A percentile compares a stretch with the other conserved stretches of the same genome.
Conservation (phyloP, 23 red algal species). For the Gracilaria domingensis region DNA sequence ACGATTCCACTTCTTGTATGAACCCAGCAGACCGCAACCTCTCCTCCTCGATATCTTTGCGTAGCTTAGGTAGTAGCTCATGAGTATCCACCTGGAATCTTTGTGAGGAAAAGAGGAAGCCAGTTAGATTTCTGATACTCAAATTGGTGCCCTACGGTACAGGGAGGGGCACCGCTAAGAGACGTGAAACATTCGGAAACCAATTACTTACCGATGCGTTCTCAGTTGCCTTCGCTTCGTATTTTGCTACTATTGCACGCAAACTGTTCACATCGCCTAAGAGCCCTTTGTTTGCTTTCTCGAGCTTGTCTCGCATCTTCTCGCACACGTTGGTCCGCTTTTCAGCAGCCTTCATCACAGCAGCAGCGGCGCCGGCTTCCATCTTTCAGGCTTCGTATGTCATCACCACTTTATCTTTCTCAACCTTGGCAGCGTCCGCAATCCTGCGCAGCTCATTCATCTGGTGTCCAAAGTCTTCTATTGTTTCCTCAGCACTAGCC, state of each 20-base stretch:
- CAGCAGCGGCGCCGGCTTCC: conserved; percentile 57
- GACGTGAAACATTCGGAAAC: background rate
- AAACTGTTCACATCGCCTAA: conserved; percentile 28
- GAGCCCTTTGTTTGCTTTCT: conserved; percentile 44
- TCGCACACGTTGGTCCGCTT: conserved; percentile 64
- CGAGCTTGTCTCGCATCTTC: conserved; percentile 53
- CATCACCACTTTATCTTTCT: conserved; percentile 69
- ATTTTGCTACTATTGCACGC: conserved; percentile 11
- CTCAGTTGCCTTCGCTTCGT: conserved; percentile 2
- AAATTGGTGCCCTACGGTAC: background rate
- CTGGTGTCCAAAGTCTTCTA: conserved; percentile 49
- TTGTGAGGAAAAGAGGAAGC: background rate
- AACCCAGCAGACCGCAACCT: conserved; percentile 61
- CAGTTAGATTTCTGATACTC: background rate
- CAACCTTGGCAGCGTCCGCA: conserved; percentile 74
- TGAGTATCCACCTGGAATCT: conserved; percentile 14
- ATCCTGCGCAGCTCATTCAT: conserved; percentile 64
- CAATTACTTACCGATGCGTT: conserved; percentile 50
- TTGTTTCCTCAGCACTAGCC: conserved; percentile 27
- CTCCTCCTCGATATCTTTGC: conserved; percentile 68
- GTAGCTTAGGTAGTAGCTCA: conserved; percentile 6
- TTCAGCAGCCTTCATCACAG: conserved; percentile 42
- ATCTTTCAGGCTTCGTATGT: conserved; percentile 82
- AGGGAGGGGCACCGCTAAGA: background rate
- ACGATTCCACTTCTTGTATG: conserved; percentile 89